A percentile compares a stretch with the other conserved stretches of the same genome.
These are phyloP conservation scores for Paulinella micropora DNA, from an alignment of 78 protist species.

Conservation along the genomic window DNA sequence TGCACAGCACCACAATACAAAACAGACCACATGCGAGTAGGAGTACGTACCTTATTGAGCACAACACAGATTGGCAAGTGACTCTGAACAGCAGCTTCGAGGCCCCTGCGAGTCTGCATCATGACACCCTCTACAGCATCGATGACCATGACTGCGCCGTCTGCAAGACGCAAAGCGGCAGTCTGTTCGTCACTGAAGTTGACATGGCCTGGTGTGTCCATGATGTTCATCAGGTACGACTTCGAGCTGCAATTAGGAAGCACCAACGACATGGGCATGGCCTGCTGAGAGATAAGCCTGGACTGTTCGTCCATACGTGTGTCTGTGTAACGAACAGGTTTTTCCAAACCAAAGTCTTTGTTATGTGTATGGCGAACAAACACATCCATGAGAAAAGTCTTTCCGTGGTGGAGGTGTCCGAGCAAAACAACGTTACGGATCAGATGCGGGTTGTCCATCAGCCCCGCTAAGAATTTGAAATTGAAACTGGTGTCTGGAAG, in stretches of 20 bases:
- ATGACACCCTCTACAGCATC: slow-evolving; percentile 90
- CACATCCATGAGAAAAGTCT: slow-evolving; percentile 76
- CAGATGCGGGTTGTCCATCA: slow-evolving; percentile 47
- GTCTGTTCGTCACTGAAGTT: slow-evolving; percentile 72
- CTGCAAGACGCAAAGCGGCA: slow-evolving; percentile 61
- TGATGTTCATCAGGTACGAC: slow-evolving; percentile 63
- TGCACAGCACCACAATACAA: neutral
- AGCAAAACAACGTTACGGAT: slow-evolving; percentile 72
- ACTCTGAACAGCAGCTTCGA: slow-evolving; percentile 43
- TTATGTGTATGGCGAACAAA: slow-evolving; percentile 69
- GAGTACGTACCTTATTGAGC: slow-evolving; percentile 47
- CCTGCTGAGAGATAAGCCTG: slow-evolving; percentile 67
- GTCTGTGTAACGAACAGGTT: slow-evolving; percentile 66
- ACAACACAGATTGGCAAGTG: slow-evolving; percentile 46
- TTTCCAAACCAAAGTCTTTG: neutral
- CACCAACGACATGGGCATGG: slow-evolving; percentile 77
- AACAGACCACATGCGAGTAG: neutral
- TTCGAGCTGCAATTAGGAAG: slow-evolving; percentile 44
- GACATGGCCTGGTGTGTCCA: slow-evolving; percentile 97
- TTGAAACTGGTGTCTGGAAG: slow-evolving; percentile 31
- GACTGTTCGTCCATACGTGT: slow-evolving; percentile 74
- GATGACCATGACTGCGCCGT: slow-evolving; percentile 77
- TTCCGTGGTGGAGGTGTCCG: slow-evolving; percentile 77
- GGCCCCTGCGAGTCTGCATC: slow-evolving; percentile 57
- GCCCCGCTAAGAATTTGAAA: slow-evolving; percentile 31